These are phyloP conservation scores for Cystofilobasidium capitatum DNA, from an alignment of 768 basidiomycete species.

Conservation along the genomic window DNA sequence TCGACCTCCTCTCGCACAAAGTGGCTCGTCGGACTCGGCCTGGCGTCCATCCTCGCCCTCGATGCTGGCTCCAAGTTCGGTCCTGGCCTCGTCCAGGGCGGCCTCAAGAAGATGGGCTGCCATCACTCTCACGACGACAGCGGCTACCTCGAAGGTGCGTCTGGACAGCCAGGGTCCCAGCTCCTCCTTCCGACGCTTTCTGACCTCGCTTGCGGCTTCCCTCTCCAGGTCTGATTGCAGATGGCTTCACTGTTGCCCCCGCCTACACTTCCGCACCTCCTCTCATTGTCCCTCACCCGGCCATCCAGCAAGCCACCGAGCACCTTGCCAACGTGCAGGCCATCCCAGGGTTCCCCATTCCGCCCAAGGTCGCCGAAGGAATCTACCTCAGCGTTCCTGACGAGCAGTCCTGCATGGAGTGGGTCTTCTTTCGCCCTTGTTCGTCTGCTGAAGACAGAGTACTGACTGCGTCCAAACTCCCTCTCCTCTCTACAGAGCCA, in stretches of 20 bases:
- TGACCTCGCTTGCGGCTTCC: background rate
- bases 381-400: conserved; percentile 15
- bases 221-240: conserved; percentile 11
- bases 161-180: too few relatives aligned
- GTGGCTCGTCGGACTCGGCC: background rate
- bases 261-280: conserved; percentile 9
- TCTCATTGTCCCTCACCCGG: conserved; percentile 6
- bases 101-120: background rate
- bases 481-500: background rate
- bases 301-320: conserved; percentile 3
- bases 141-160: background rate
- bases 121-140: background rate
- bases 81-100: background rate
- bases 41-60: background rate
- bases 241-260: conserved; percentile 10
- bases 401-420: conserved; percentile 16
- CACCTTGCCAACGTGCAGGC: background rate
- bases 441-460: background rate
- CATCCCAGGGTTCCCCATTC: conserved; percentile 8
- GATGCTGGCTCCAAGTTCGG: background rate
- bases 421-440: background rate
- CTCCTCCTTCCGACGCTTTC: background rate
- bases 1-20: background rate
- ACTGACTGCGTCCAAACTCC: background rate
- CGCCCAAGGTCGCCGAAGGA: conserved; percentile 24